These are phyloP conservation scores for Fusarium euwallaceae DNA, from an alignment of 2,329 filamentous ascomycete genomes.

Conservation along the genomic window DNA sequence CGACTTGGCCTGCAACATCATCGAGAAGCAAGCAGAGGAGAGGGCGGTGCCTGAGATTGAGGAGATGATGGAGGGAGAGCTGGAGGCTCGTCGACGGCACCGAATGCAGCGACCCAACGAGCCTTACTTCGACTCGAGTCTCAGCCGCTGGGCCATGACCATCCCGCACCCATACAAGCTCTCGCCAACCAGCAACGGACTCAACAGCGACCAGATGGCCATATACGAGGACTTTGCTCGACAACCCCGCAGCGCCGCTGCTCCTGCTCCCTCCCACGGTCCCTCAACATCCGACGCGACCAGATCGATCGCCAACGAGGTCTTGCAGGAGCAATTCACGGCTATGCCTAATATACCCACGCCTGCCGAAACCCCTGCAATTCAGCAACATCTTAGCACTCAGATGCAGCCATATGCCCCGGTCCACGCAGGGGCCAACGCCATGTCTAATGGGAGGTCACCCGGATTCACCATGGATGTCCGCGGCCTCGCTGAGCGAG, in stretches of 20 bases:
- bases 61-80: slow-evolving; percentile 85
- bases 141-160: slow-evolving; percentile 92
- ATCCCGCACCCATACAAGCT: slow-evolving; percentile 96
- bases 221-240: slow-evolving; percentile 97
- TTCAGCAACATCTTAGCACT: slow-evolving; percentile 62
- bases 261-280: slow-evolving; percentile 67
- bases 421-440: slow-evolving; percentile 57
- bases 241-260: slow-evolving; percentile 76
- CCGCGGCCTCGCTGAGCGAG: slow-evolving; percentile 65
- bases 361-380: slow-evolving; percentile 69
- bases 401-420: slow-evolving; percentile 70
- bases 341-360: slow-evolving; percentile 70
- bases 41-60: slow-evolving; percentile 95
- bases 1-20: slow-evolving; percentile 91
- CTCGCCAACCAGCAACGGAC: slow-evolving; percentile 74
- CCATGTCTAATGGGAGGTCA: slow-evolving; percentile 65
- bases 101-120: slow-evolving; percentile 82
- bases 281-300: slow-evolving; percentile 72
- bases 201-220: slow-evolving; percentile 92
- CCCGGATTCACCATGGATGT: slow-evolving; percentile 64
- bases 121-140: slow-evolving; percentile 82
- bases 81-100: slow-evolving; percentile 83
- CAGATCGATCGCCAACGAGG: slow-evolving; percentile 72
- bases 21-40: slow-evolving; percentile 95
- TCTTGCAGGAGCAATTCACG: slow-evolving; percentile 72